Evolutionary conservation across 441 rosid species (phyloP).

Genomic region (Flueggea neowawraea): DNA sequence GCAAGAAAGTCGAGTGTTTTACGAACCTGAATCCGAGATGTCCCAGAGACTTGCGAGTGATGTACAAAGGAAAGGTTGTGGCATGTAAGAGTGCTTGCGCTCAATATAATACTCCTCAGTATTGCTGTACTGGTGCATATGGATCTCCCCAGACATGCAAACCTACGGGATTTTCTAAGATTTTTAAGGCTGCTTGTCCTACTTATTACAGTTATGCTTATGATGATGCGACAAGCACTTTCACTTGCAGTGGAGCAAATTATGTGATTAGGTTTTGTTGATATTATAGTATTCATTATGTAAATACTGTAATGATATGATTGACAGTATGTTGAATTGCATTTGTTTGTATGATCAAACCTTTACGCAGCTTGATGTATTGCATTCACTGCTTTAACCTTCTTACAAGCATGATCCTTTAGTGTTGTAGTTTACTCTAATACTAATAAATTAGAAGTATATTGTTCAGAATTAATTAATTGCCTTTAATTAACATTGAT

Average conservation of each 20-base stretch:
- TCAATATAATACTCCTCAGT: constrained; percentile 70
- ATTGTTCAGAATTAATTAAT: no score
- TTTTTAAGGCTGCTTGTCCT: constrained; percentile 80
- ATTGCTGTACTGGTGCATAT: constrained; percentile 86
- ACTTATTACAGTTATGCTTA: constrained; percentile 90
- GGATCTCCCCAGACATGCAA: constrained; percentile 73
- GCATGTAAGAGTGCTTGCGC: constrained; percentile 97
- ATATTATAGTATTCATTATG: constrained; percentile 85
- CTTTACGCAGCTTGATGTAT: no score
- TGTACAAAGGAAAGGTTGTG: constrained; percentile 29
- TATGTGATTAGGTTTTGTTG: constrained; percentile 92
- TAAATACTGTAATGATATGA: constrained; percentile 28
- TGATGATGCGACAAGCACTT: constrained; percentile 91
- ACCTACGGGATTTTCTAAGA: constrained; percentile 69
- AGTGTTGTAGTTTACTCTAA: no score
- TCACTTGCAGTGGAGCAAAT: constrained; percentile 79
- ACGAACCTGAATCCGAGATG: constrained; percentile 70
- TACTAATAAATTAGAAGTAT: no score
- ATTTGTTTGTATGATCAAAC: no score
- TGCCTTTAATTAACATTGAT: no score
- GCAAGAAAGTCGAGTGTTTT: constrained; percentile 66
- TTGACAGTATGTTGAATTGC: no score
- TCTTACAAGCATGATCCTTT: no score
- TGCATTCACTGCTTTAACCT: no score
- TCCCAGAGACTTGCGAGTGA: constrained; percentile 68